Evolutionary conservation across 2,329 filamentous ascomycete genomes (phyloP), one percentile per base, ranked within the genome.

Genomic region (Penicillium sp.): DNA sequence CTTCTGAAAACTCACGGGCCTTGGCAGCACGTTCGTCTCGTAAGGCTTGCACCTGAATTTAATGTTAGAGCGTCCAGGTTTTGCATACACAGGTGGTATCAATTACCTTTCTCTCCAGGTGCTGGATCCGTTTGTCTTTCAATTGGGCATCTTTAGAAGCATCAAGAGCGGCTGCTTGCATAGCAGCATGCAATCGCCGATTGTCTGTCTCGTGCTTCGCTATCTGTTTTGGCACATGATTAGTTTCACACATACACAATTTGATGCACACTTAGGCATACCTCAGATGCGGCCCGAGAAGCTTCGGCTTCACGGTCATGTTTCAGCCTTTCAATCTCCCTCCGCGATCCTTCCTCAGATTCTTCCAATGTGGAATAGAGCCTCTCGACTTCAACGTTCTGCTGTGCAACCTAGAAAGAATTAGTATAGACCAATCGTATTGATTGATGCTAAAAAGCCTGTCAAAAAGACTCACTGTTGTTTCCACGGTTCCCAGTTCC

Each of bases 1-100:
- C 72, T 53, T 74, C 71, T 1, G 68, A 71, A 35, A 74, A 74
- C 52, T 75, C 72, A 10, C 69, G 67, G 21, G 71, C 70, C 57
- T 74, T 75, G 10, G 67, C 61, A 21, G 70, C 65, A 38, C 71
- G 65, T 47, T 74, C 70, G 37, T 71, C 66, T 15, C 67, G 68
- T 37, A 74, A 59, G 27, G 65, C 65, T 60, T 72, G 70, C 13
- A 73, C 57, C 72, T 74, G 23, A 21, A 38, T 4, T 40, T 15
- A 44, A 15, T 8, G 39, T 55, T 32, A 58, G 42, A n/a, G 5
- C 18, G 21, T 39, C 1, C 16, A 9, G 9, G 9, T 15, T 6
- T 42, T 32, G 29, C 3, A 15, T n/a, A 29, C 2, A 16, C 3
- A 2, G 2, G 3, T 12, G 2, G 3, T 25, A 3, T 39, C 25